Evolutionary conservation across 805 yeast genomes (phyloP).

Genomic region (Wickerhamomyces bovis): DNA sequence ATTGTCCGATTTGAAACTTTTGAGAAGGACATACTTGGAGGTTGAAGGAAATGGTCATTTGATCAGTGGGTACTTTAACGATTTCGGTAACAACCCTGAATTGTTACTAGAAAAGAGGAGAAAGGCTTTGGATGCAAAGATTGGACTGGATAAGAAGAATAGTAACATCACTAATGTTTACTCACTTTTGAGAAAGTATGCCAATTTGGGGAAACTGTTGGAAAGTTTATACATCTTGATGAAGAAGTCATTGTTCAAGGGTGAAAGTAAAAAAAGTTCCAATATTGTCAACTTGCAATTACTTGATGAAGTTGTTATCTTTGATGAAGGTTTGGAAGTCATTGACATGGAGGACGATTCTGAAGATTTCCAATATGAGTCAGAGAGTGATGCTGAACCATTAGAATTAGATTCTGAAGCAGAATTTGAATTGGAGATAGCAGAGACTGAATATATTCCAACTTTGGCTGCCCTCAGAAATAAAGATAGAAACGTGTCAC

Average conservation of each 20-base stretch:
- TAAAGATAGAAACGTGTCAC: too few relatives aligned
- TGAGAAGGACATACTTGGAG: conserved; percentile 54
- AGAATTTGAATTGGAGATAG: conserved; percentile 16
- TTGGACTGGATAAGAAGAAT: background rate
- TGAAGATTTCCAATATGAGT: conserved; percentile 26
- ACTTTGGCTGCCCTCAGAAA: conserved; percentile 10
- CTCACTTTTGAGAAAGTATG: conserved; percentile 9
- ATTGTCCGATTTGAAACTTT: conserved; percentile 40
- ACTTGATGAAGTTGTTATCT: background rate
- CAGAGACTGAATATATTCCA: conserved; percentile 9
- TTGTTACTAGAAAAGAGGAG: conserved; percentile 1
- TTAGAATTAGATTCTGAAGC: conserved; percentile 28
- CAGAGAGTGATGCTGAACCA: conserved; percentile 23
- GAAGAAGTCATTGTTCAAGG: conserved; percentile 4
- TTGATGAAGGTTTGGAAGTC: conserved; percentile 13
- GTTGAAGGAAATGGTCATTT: conserved; percentile 10
- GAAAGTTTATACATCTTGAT: conserved; percentile 4
- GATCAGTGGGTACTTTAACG: conserved; percentile 19
- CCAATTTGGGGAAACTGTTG: conserved; percentile 9
- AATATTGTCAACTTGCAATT: background rate
- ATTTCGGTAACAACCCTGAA: conserved; percentile 21
- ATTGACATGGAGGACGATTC: conserved; percentile 22
- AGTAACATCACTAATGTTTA: conserved; percentile 4
- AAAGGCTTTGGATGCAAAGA: background rate
- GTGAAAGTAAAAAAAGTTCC: background rate